These are phyloP conservation scores for Friedmanniomyces endolithicus DNA, from an alignment of 495 filamentous ascomycete genomes.

Conservation along the genomic window DNA sequence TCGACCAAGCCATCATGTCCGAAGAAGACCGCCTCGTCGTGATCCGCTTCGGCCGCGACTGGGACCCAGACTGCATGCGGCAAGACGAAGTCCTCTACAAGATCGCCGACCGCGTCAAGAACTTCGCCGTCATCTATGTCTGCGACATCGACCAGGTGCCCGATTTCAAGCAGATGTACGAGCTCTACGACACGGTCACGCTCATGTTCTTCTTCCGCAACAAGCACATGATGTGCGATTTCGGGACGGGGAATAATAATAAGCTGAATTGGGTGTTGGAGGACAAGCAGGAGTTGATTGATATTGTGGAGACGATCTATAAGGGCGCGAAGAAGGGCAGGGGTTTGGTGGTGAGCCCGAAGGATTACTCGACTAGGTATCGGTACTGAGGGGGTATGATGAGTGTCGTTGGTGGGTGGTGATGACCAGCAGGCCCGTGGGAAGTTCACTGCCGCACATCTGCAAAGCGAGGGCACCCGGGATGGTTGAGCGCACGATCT, in stretches of 20 bases:
- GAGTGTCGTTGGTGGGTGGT: no score
- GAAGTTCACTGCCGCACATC: no score
- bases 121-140: conserved; percentile 89
- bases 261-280: conserved; percentile 95
- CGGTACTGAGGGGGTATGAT: conserved; percentile 44
- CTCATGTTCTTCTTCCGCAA: conserved; percentile 91
- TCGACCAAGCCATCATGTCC: conserved; percentile 83
- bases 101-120: conserved; percentile 71
- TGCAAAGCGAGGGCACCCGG: no score
- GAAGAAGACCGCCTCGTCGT: conserved; percentile 96
- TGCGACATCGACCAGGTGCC: conserved; percentile 94
- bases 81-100: conserved; percentile 91
- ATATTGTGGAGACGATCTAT: conserved; percentile 97
- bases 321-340: conserved; percentile 93
- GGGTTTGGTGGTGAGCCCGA: conserved; percentile 90
- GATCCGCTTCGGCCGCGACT: conserved; percentile 80
- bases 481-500: neutral
- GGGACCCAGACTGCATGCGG: conserved; percentile 69
- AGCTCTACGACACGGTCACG: conserved; percentile 49
- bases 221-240: conserved; percentile 99
- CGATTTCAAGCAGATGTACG: conserved; percentile 93
- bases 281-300: conserved; percentile 97
- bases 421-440: no score
- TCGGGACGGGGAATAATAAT: conserved; percentile 97
- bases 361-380: conserved; percentile 81